Base-by-base conservation (phyloP, 2,329 filamentous ascomycete species). In the Aspergillus ochraceus region DNA sequence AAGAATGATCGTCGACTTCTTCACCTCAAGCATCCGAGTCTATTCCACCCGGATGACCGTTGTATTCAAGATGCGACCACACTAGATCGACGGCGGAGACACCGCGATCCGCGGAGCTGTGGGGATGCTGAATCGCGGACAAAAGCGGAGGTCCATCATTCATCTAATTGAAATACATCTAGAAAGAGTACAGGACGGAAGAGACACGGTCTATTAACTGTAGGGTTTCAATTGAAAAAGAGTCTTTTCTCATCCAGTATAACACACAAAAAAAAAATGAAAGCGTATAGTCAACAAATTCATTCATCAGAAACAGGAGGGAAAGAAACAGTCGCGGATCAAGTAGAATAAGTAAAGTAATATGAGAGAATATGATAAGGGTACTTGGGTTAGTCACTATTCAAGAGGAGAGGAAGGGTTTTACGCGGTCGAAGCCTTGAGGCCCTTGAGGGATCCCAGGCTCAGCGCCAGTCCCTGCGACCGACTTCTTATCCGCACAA, bases 401-500 rank as follows among this genome's bases (percentile, higher is more conserved):
- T 66, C 60, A 68, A 63, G 59, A 69, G 67, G 68, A 68, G 60
- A 59, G 65, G 68, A 66, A 61, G 65, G 45, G n/a, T n/a, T 71
- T 75, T 63, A 77, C 69, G 74, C 72, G 56, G 74, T 62, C 54
- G 74, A 73, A 79, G 94, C 95, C 81, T 93, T 97, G 63, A 99
- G 81, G 1, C 95, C 95, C 81, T 98, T 99, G 71, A 99, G 82
- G 53, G 92, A 96, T 32, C 95, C 95, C 65, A 99, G 81, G 79
- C 94, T 97, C 68, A 99, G 81, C 11, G 95, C 95, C 72, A 99
- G 82, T 52, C 95, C 95, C 80, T 99, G 95, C 42, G 92, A 97
- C 74, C 95, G 90, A 82, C 93, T 97, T 79, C 95, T 88, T 86
- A 99, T 99, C 75, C 95, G 89, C 64, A 99, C 93, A 77, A 99